Evolutionary conservation across 306 rosid genomes (phyloP).

Genomic region (Rosa lucieae): DNA sequence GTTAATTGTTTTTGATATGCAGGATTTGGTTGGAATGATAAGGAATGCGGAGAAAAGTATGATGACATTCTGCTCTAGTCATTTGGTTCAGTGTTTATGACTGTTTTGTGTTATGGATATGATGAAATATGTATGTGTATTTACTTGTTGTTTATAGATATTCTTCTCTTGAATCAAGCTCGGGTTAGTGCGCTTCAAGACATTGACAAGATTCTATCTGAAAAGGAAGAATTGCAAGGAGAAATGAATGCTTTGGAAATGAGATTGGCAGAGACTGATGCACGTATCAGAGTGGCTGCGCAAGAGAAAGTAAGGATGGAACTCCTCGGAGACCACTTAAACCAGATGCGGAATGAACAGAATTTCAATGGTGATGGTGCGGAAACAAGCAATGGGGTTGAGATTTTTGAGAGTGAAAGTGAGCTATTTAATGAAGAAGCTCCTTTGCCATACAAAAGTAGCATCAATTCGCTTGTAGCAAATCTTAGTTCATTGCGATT

Average conservation of each 20-base stretch:
- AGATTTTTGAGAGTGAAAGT: constrained; percentile 31
- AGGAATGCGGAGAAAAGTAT: constrained; percentile 85
- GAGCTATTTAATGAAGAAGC: constrained; percentile 28
- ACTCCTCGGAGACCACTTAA: constrained; percentile 60
- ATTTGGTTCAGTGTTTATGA: constrained; percentile 11
- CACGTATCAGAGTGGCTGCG: constrained; percentile 54
- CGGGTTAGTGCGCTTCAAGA: constrained; percentile 73
- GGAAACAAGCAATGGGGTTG: constrained; percentile 37
- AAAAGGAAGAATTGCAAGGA: constrained; percentile 73
- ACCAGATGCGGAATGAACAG: constrained; percentile 51
- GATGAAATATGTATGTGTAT: constrained; percentile 18
- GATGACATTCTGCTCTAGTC: constrained; percentile 29
- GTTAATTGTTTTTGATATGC: constrained; percentile 30
- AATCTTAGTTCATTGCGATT: constrained; percentile 67
- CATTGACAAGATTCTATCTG: constrained; percentile 68
- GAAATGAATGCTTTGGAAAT: constrained; percentile 65
- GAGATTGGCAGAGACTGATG: constrained; percentile 82
- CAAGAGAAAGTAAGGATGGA: constrained; percentile 70
- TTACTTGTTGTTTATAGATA: constrained; percentile 48
- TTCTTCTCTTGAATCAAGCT: constrained; percentile 78
- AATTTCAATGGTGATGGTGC: constrained; percentile 34
- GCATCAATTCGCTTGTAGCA: constrained; percentile 34
- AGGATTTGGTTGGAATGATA: constrained; percentile 74
- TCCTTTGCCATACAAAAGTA: constrained; percentile 26
- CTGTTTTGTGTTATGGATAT: constrained; percentile 11